Percentiles rank a stretch among this genome's conserved stretches.
phyloP scores from a whole-genome alignment of 805 yeast species.

The Saccharomycopsis oosterbeekiorum region DNA sequence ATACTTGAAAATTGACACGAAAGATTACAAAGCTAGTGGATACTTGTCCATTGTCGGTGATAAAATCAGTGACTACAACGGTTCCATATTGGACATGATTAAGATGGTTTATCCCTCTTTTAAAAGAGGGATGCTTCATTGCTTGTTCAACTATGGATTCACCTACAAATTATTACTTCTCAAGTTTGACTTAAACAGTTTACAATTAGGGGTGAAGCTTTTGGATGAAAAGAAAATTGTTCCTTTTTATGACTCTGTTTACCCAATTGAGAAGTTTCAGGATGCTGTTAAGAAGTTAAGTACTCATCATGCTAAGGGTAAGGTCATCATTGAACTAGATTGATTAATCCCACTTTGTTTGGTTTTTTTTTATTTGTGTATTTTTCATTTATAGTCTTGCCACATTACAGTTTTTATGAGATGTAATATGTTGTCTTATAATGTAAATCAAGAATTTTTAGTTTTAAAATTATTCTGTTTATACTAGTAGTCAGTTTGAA shows the following conservation, averaged over 20 bases:
- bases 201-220: slow-evolving; percentile 35
- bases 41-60: slow-evolving; percentile 64
- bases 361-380: background rate
- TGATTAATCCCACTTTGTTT: background rate
- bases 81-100: slow-evolving; percentile 21
- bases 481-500: too few relatives aligned
- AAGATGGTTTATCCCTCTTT: background rate
- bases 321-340: slow-evolving; percentile 34
- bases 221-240: slow-evolving; percentile 38
- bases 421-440: background rate
- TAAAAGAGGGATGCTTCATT: background rate
- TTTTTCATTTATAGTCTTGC: background rate
- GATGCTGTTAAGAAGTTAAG: slow-evolving; percentile 45
- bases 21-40: slow-evolving; percentile 30
- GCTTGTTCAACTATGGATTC: slow-evolving; percentile 4
- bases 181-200: slow-evolving; percentile 21
- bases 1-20: slow-evolving; percentile 5
- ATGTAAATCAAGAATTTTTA: too few relatives aligned
- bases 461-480: too few relatives aligned
- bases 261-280: slow-evolving; percentile 41
- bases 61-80: slow-evolving; percentile 30
- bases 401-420: background rate
- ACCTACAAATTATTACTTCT: background rate
- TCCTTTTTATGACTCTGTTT: slow-evolving; percentile 47
- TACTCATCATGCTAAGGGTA: slow-evolving; percentile 53